Evolutionary conservation across 768 basidiomycete genomes (phyloP), one percentile per base, ranked within the genome.

Genomic region (Sistotremastrum suecicum): DNA sequence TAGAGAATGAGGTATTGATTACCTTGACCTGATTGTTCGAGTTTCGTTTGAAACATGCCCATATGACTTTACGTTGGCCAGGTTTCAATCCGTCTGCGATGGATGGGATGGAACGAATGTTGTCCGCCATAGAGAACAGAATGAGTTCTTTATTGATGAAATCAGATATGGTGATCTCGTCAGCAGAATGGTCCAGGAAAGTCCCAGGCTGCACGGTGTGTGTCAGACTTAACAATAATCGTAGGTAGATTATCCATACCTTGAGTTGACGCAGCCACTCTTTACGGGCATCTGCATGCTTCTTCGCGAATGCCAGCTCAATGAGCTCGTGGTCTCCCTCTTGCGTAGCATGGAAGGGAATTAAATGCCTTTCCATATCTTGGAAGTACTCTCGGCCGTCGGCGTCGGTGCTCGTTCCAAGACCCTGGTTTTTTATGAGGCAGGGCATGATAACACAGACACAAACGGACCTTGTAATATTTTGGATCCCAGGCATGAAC

Each of bases 101-200:
- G 0, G 84, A 95, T 2, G 95, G 95, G 53, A 99, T 98, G 3
- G 95, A 99, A 46, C 95, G 91, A 51, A 95, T 76, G 56, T 98
- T 98, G 58, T 99, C 95, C 3, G 95, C 95, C 89, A 98, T 97
- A 1, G 95, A 99, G 73, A 97, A 99, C 30, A 97, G 71, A 49
- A 99, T 97, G 40, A 99, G 66, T 58, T 99, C 95, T 63, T 80
- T 88, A 70, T 99, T 97, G 66, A 99, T 94, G 60, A 99, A 99
- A 56, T 99, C 92, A 1, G 83, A 75, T 59, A 80, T 86, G 0
- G 86, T 76, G 50, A 99, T 85, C 55, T 88, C 80, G 39, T 82
- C 77, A 33, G 85, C 72, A 47, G 80, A 75, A 62, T 99, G 94
- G 58, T 98, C 80, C 42, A 99, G 69, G 62, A 71, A 97, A 1